Evolutionary conservation across 1,284 basidiomycete species (phyloP).

Genomic region (Cryptococcus sp.): DNA sequence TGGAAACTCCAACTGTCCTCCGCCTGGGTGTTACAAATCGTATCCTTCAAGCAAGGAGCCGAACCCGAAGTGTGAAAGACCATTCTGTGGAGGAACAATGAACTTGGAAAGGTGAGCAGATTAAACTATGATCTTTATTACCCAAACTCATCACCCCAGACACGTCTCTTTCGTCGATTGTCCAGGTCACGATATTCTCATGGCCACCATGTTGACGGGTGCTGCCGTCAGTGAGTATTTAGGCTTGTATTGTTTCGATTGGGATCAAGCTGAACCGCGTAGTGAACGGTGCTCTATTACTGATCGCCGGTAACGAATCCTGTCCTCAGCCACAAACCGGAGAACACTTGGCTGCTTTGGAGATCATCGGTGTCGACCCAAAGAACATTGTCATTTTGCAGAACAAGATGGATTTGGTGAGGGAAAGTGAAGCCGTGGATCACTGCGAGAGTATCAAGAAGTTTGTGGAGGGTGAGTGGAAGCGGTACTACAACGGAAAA

Average conservation of each 20-base stretch:
- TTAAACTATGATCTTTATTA: background rate
- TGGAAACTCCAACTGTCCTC: slow-evolving; percentile 83
- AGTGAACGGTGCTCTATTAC: slow-evolving; percentile 92
- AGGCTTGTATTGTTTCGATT: background rate
- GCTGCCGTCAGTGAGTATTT: slow-evolving; percentile 76
- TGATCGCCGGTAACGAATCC: slow-evolving; percentile 95
- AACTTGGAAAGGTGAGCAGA: slow-evolving; percentile 62
- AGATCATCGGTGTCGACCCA: slow-evolving; percentile 87
- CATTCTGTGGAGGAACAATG: slow-evolving; percentile 86
- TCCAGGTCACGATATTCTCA: slow-evolving; percentile 86
- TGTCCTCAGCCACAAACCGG: slow-evolving; percentile 99
- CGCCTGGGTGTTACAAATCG: slow-evolving; percentile 89
- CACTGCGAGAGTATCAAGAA: slow-evolving; percentile 88
- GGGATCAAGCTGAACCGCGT: slow-evolving; percentile 1
- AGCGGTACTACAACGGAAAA: background rate
- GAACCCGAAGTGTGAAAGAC: slow-evolving; percentile 84
- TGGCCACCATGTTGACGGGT: slow-evolving; percentile 99
- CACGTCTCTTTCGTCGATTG: slow-evolving; percentile 93
- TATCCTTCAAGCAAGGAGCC: slow-evolving; percentile 94
- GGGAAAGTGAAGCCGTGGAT: slow-evolving; percentile 83
- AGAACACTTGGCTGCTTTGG: slow-evolving; percentile 96
- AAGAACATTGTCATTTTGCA: slow-evolving; percentile 97
- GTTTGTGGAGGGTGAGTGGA: slow-evolving; percentile 75
- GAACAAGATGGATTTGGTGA: slow-evolving; percentile 94
- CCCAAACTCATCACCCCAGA: slow-evolving; percentile 37